phyloP scores from a whole-genome alignment of 2,329 filamentous ascomycete species.

The Fusarium sp. region DNA sequence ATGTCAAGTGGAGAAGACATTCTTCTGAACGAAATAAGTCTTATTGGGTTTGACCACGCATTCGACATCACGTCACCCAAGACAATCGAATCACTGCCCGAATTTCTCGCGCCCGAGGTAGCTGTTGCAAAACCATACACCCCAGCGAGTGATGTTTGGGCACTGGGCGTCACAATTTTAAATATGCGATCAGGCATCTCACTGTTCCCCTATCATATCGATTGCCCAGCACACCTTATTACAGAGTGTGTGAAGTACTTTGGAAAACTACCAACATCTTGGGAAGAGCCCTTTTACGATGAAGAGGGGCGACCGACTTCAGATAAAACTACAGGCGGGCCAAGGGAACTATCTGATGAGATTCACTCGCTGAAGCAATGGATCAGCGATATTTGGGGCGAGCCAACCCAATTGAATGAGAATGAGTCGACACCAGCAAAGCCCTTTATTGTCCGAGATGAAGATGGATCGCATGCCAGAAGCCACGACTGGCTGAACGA shows the following conservation, averaged over 20 bases:
- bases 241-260: not conserved
- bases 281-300: not conserved
- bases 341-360: not conserved
- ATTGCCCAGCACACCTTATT: not conserved
- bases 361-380: not conserved
- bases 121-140: rapidly evolving
- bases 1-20: not conserved
- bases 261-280: not conserved
- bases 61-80: not conserved
- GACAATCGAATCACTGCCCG: rapidly evolving
- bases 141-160: not conserved
- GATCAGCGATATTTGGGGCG: not conserved
- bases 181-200: not conserved
- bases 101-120: not conserved
- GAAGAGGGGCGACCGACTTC: not conserved
- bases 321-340: not conserved
- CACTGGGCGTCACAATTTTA: not conserved
- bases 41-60: not conserved
- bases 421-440: not conserved
- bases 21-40: not conserved
- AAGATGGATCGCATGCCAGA: not conserved
- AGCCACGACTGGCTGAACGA: not conserved
- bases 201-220: not conserved
- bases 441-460: not conserved
- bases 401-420: not conserved